phyloP scores from a whole-genome alignment of 768 basidiomycete species.

The Daedalea quercina region DNA sequence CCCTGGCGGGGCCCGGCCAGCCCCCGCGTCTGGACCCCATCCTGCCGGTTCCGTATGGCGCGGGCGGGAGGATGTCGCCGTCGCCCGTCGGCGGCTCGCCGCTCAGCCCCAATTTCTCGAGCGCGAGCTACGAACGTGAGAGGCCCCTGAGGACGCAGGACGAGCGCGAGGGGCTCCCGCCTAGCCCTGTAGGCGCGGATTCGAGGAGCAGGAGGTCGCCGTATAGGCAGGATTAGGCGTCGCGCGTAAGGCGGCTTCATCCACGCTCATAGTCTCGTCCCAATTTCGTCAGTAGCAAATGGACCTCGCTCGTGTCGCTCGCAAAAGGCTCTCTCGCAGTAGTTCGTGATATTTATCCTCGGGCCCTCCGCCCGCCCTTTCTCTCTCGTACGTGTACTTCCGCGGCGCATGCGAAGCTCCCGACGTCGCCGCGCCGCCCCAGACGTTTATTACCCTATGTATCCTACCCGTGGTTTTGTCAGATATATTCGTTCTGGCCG shows the following conservation, averaged over 20 bases:
- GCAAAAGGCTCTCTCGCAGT: neutral
- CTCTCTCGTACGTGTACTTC: neutral
- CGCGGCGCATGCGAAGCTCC: neutral
- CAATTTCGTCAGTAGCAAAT: neutral
- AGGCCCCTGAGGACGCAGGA: slow-evolving; percentile 36
- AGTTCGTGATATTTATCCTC: neutral
- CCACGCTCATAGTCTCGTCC: neutral
- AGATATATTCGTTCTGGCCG: slow-evolving; percentile 7
- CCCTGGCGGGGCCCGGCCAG: neutral
- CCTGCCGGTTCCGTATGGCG: slow-evolving; percentile 4
- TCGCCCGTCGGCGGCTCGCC: slow-evolving; percentile 36
- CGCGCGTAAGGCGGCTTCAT: no score
- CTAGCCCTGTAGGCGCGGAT: slow-evolving; percentile 36
- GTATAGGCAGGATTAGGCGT: neutral
- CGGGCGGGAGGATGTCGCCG: slow-evolving; percentile 20
- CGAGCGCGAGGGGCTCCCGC: slow-evolving; percentile 39
- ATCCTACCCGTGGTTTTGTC: neutral
- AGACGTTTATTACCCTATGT: neutral
- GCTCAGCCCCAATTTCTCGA: slow-evolving; percentile 14
- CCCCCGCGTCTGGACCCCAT: slow-evolving; percentile 18
- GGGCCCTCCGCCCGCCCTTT: neutral
- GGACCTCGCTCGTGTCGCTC: neutral
- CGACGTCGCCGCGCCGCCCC: neutral
- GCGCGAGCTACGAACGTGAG: slow-evolving; percentile 39
- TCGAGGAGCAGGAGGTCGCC: slow-evolving; percentile 18